Conservation (phyloP, 2,329 filamentous ascomycete species). For the Exophiala calicioides region DNA sequence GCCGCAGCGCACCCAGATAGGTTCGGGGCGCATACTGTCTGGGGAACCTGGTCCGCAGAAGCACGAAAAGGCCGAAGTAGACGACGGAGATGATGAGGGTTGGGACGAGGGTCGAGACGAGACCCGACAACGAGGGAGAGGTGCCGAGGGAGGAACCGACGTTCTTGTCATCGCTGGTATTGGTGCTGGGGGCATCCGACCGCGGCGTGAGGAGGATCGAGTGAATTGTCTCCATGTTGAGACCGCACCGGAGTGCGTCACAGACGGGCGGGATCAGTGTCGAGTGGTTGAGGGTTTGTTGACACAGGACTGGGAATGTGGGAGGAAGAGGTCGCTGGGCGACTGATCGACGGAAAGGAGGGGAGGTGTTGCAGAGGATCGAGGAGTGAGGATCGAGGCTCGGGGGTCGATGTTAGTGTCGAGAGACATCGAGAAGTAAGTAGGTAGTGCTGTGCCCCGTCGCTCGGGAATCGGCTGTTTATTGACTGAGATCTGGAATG, state of each 20-base stretch:
- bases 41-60: constrained; percentile 51
- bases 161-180: constrained; percentile 33
- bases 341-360: neutral
- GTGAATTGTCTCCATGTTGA: constrained; percentile 17
- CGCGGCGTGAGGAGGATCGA: constrained; percentile 14
- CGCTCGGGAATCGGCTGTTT: no score
- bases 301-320: no score
- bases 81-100: constrained; percentile 47
- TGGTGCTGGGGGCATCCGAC: constrained; percentile 13
- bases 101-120: constrained; percentile 53
- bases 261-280: neutral
- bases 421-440: no score
- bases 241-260: neutral
- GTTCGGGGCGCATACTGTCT: constrained; percentile 58
- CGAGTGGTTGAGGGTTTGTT: neutral
- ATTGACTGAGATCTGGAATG: no score
- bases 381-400: no score
- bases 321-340: no score
- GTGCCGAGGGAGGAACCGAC: constrained; percentile 32
- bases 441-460: no score
- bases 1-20: constrained; percentile 54
- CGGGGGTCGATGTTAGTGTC: neutral
- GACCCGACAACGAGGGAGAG: constrained; percentile 45
- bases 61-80: constrained; percentile 53
- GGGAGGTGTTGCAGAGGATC: constrained; percentile 1